phyloP scores from a whole-genome alignment of 2,329 filamentous ascomycete species.

The Chaetomium globosum region DNA sequence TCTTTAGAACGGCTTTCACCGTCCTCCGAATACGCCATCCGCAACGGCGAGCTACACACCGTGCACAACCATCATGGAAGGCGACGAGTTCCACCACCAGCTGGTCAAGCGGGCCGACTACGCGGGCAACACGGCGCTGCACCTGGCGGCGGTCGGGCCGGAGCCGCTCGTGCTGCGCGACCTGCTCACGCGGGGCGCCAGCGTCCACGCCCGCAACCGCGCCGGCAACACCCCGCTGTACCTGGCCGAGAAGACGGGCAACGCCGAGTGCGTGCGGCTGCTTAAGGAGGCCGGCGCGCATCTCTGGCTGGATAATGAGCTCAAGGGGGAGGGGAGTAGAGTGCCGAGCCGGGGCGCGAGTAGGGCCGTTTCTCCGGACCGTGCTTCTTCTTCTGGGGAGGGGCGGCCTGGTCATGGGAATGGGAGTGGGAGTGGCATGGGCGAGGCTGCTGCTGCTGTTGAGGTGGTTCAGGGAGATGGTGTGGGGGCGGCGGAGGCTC shows the following conservation, averaged over 20 bases:
- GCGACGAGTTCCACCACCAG: slow-evolving; percentile 56
- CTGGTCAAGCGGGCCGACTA: slow-evolving; percentile 78
- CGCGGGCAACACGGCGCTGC: slow-evolving; percentile 72
- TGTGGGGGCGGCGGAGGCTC: neutral
- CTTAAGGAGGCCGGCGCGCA: slow-evolving; percentile 62
- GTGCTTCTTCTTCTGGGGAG: neutral
- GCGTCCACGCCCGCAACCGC: slow-evolving; percentile 66
- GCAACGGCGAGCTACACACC: slow-evolving; percentile 66
- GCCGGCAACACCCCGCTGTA: slow-evolving; percentile 69
- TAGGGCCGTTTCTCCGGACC: slow-evolving; percentile 20
- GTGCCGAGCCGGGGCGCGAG: slow-evolving; percentile 19
- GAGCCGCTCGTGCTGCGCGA: slow-evolving; percentile 59
- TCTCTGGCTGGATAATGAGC: slow-evolving; percentile 56
- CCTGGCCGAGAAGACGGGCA: slow-evolving; percentile 61
- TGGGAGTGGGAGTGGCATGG: neutral
- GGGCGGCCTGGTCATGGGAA: neutral
- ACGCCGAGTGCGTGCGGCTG: slow-evolving; percentile 55
- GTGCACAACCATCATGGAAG: slow-evolving; percentile 69
- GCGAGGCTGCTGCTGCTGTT: neutral
- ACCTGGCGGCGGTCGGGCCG: slow-evolving; percentile 60
- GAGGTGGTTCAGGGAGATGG: neutral
- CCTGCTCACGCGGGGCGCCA: slow-evolving; percentile 63
- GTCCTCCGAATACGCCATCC: slow-evolving; percentile 77
- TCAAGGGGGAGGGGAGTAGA: slow-evolving; percentile 31
- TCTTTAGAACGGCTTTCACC: slow-evolving; percentile 65